A percentile compares a stretch with the other conserved stretches of the same genome.
These are phyloP conservation scores for Annulohypoxylon stygium DNA, from an alignment of 495 filamentous ascomycete species.

Conservation along the genomic window DNA sequence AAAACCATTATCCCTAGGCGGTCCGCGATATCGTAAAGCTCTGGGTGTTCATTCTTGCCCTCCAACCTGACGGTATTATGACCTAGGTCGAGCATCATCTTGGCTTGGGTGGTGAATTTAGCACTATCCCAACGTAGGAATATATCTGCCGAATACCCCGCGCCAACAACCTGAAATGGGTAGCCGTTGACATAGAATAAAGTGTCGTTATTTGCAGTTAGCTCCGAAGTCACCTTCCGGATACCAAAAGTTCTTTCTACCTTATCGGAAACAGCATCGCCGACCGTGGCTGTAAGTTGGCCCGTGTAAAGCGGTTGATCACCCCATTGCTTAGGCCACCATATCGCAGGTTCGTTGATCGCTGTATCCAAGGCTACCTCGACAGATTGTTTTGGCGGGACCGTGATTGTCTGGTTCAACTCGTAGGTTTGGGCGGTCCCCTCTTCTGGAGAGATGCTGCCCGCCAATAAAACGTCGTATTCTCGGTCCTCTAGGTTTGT, in stretches of 20 bases:
- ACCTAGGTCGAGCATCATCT: conserved; percentile 69
- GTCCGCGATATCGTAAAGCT: conserved; percentile 70
- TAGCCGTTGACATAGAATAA: conserved; percentile 68
- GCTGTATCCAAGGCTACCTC: conserved; percentile 56
- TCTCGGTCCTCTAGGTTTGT: conserved; percentile 62
- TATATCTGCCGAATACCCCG: conserved; percentile 71
- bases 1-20: conserved; percentile 72
- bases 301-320: conserved; percentile 59
- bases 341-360: conserved; percentile 57
- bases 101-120: conserved; percentile 61
- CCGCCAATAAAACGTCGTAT: conserved; percentile 56
- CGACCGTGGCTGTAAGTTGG: conserved; percentile 53
- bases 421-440: conserved; percentile 39
- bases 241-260: conserved; percentile 64
- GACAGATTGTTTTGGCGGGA: conserved; percentile 54
- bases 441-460: conserved; percentile 51
- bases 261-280: conserved; percentile 60
- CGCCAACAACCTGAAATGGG: conserved; percentile 71
- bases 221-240: conserved; percentile 63
- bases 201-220: conserved; percentile 68
- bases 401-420: conserved; percentile 52
- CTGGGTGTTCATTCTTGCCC: conserved; percentile 74
- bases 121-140: conserved; percentile 68
- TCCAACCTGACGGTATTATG: conserved; percentile 74
- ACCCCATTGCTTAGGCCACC: conserved; percentile 67